These are phyloP conservation scores for Brassica rapa DNA, from an alignment of 345 rosid species.

Conservation along the genomic window DNA sequence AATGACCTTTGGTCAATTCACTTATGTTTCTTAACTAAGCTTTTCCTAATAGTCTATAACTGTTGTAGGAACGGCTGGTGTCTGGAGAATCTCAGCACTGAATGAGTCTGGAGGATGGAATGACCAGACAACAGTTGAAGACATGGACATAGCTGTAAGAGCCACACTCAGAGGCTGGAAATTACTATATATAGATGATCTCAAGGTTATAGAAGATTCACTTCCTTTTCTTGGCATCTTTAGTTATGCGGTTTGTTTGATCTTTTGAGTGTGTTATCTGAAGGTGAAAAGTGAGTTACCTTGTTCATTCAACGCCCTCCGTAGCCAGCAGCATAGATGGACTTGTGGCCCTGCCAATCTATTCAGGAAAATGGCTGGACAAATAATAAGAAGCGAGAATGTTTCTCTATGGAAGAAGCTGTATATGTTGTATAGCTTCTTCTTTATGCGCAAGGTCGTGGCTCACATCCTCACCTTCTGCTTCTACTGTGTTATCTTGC, in stretches of 20 bases:
- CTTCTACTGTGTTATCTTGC: constrained; percentile 57
- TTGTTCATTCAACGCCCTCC: constrained; percentile 54
- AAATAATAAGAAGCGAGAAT: constrained; percentile 50
- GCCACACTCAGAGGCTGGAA: constrained; percentile 65
- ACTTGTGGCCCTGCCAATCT: constrained; percentile 62
- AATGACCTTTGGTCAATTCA: too few species aligned
- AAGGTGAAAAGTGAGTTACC: constrained; percentile 60
- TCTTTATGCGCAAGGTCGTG: constrained; percentile 51
- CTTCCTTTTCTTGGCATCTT: not conserved
- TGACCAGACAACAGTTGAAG: constrained; percentile 60
- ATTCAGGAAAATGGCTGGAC: constrained; percentile 55
- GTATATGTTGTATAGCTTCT: constrained; percentile 53
- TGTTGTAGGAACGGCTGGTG: constrained; percentile 53
- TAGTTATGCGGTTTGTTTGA: not conserved
- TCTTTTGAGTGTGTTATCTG: not conserved
- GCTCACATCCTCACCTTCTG: constrained; percentile 55
- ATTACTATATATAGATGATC: constrained; percentile 47
- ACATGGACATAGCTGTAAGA: constrained; percentile 62
- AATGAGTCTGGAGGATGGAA: constrained; percentile 66
- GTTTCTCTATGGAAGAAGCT: constrained; percentile 55
- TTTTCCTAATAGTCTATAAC: constrained; percentile 12
- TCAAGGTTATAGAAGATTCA: constrained; percentile 36
- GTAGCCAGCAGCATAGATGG: constrained; percentile 59
- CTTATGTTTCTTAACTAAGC: not conserved
- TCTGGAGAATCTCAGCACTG: constrained; percentile 55